These are phyloP conservation scores for Podila horticola DNA, from an alignment of 192 early-diverging fungal genomes.

Conservation along the genomic window DNA sequence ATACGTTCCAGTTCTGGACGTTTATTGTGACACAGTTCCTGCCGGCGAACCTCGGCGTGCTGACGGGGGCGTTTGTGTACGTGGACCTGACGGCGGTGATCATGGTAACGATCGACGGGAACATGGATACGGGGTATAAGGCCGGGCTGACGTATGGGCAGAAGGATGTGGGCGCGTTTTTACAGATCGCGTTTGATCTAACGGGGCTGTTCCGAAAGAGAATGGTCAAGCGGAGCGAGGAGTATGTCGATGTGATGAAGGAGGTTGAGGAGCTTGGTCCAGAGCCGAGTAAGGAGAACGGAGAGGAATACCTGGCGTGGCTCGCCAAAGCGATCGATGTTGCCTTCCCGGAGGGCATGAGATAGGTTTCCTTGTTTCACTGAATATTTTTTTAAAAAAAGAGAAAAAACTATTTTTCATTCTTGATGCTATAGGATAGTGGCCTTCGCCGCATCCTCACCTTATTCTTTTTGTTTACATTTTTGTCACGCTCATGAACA, in stretches of 20 bases:
- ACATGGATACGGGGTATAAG: slow-evolving; percentile 13
- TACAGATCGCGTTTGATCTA: slow-evolving; percentile 38
- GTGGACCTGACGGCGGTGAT: slow-evolving; percentile 27
- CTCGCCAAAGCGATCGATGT: slow-evolving; percentile 13
- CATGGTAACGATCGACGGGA: slow-evolving; percentile 19
- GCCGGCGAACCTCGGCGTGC: slow-evolving; percentile 23
- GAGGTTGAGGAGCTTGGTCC: slow-evolving; percentile 10
- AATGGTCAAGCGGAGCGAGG: not conserved
- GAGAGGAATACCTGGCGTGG: slow-evolving; percentile 25
- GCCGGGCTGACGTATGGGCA: slow-evolving; percentile 22
- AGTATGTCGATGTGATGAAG: not conserved
- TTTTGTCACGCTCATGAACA: too few species aligned
- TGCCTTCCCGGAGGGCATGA: slow-evolving; percentile 4
- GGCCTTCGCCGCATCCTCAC: too few species aligned
- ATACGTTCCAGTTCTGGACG: slow-evolving; percentile 32
- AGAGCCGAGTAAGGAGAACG: slow-evolving; percentile 14
- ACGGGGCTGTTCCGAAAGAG: slow-evolving; percentile 1
- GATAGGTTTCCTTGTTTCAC: too few species aligned
- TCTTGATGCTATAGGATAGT: too few species aligned
- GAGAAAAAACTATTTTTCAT: too few species aligned
- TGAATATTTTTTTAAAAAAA: not conserved
- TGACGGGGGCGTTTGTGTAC: slow-evolving; percentile 19
- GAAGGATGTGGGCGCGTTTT: slow-evolving; percentile 15
- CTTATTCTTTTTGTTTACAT: too few species aligned
- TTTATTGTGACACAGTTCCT: slow-evolving; percentile 35